Evolutionary conservation across 129 eudicot species (phyloP).

Genomic region (Scalesia atractyloides): DNA sequence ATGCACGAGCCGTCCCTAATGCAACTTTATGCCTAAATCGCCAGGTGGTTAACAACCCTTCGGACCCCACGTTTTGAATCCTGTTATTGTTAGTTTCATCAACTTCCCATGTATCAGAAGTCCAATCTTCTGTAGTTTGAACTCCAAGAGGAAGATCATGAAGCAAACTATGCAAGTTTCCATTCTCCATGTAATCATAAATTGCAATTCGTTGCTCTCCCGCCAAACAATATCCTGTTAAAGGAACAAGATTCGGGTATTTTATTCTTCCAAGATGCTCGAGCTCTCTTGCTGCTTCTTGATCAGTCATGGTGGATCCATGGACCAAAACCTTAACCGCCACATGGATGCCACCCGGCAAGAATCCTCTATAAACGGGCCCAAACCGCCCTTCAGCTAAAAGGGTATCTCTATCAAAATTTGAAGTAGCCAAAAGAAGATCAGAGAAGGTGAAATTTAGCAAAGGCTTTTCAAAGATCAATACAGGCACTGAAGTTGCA

Average conservation of each 20-base stretch:
- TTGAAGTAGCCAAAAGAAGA: slow-evolving; percentile 81
- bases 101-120: slow-evolving; percentile 72
- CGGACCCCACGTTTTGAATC: slow-evolving; percentile 58
- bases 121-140: slow-evolving; percentile 76
- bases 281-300: slow-evolving; percentile 85
- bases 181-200: slow-evolving; percentile 86
- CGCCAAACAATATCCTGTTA: slow-evolving; percentile 81
- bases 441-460: slow-evolving; percentile 83
- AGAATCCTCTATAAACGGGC: slow-evolving; percentile 73
- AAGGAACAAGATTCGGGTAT: slow-evolving; percentile 81
- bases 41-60: slow-evolving; percentile 68
- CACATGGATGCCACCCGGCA: slow-evolving; percentile 79
- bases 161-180: slow-evolving; percentile 80
- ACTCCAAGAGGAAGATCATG: slow-evolving; percentile 80
- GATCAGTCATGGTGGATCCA: slow-evolving; percentile 82
- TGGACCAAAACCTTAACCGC: slow-evolving; percentile 82
- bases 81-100: slow-evolving; percentile 36
- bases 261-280: slow-evolving; percentile 83
- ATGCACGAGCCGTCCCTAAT: slow-evolving; percentile 86
- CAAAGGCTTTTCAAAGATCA: slow-evolving; percentile 90
- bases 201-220: slow-evolving; percentile 83
- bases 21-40: slow-evolving; percentile 69
- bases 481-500: slow-evolving; percentile 68
- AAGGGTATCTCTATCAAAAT: slow-evolving; percentile 72
- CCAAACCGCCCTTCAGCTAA: slow-evolving; percentile 88